A percentile compares a stretch with the other conserved stretches of the same genome.
Conservation (phyloP, 73 alveolate genomes). For the Tetrahymena elliotti region DNA sequence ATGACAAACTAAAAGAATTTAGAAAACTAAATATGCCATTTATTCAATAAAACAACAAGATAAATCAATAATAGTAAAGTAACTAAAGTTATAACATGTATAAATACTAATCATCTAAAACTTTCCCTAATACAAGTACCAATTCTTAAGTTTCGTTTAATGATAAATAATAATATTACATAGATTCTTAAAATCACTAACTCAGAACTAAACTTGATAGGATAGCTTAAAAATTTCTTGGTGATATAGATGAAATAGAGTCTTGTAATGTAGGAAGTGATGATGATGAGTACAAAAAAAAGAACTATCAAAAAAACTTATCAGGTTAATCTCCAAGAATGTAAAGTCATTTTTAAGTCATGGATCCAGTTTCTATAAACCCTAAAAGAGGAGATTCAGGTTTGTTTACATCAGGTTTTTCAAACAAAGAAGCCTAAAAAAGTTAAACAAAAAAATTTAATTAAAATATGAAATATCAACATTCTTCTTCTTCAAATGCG, state of each 20-base stretch:
- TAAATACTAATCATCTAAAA: neutral
- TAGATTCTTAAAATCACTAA: neutral
- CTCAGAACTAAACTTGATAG: neutral
- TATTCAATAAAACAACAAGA: neutral
- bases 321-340: neutral
- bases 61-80: neutral
- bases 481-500: neutral
- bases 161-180: neutral
- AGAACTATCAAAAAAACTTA: neutral
- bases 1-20: neutral
- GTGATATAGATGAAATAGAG: neutral
- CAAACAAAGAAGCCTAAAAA: neutral
- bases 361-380: neutral
- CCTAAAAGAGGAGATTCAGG: neutral
- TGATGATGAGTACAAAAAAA: neutral
- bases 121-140: neutral
- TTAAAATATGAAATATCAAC: neutral
- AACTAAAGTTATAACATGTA: neutral
- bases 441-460: neutral
- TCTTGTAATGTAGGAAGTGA: neutral
- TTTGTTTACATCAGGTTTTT: neutral
- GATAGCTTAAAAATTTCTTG: neutral
- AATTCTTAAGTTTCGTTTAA: neutral
- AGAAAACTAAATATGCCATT: neutral
- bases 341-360: neutral